These are phyloP conservation scores for Xylaria sp. DNA, from an alignment of 2,329 filamentous ascomycete species.

Conservation along the genomic window DNA sequence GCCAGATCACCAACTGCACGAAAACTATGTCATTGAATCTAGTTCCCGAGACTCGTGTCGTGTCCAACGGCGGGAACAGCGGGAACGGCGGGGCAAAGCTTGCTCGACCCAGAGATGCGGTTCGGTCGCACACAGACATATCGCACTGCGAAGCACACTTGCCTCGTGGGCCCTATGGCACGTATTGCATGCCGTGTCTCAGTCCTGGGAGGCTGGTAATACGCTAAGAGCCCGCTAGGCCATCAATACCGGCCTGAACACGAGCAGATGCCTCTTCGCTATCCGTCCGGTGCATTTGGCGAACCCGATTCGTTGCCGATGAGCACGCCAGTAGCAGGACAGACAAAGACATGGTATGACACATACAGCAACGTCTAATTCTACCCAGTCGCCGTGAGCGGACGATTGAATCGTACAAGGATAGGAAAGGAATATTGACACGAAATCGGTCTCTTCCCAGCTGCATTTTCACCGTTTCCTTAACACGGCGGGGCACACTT, in stretches of 20 bases:
- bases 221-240: slow-evolving; percentile 11
- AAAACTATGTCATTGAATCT: background rate
- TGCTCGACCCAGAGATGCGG: slow-evolving; percentile 28
- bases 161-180: slow-evolving; percentile 32
- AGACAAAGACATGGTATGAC: slow-evolving; percentile 26
- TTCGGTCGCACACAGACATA: slow-evolving; percentile 29
- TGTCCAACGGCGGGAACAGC: slow-evolving; percentile 21
- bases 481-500: background rate
- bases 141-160: slow-evolving; percentile 29
- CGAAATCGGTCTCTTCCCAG: background rate
- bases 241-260: slow-evolving; percentile 1
- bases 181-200: slow-evolving; percentile 8
- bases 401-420: slow-evolving; percentile 9
- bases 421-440: background rate
- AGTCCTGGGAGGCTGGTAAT: slow-evolving; percentile 13
- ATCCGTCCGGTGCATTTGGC: slow-evolving; percentile 16
- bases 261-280: slow-evolving; percentile 10
- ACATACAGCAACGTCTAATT: slow-evolving; percentile 23
- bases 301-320: slow-evolving; percentile 27
- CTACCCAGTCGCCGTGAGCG: slow-evolving; percentile 1
- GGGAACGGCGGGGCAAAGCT: slow-evolving; percentile 16
- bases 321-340: slow-evolving; percentile 18
- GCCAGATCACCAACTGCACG: slow-evolving; percentile 18
- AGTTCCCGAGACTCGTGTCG: slow-evolving; percentile 14
- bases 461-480: background rate